Conservation (phyloP, 2,329 filamentous ascomycete genomes). For the Immersiporthe knoxdaviesiana region DNA sequence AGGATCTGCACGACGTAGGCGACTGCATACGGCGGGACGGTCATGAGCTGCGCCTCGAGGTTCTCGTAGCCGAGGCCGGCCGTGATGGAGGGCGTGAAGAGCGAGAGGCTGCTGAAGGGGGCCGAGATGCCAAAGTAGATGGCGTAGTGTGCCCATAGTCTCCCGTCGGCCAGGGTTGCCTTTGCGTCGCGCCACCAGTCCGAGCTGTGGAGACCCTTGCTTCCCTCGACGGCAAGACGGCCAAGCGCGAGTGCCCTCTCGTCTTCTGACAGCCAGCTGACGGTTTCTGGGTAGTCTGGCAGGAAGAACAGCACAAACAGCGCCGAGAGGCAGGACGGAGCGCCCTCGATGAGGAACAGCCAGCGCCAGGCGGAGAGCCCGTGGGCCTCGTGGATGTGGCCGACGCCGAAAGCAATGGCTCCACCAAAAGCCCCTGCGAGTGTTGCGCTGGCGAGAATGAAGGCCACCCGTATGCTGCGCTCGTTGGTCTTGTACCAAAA, state of each 20-base stretch:
- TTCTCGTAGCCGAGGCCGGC: constrained; percentile 40
- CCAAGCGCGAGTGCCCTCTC: constrained; percentile 59
- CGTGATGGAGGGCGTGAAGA: constrained; percentile 64
- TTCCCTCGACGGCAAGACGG: constrained; percentile 48
- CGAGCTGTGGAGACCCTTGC: constrained; percentile 60
- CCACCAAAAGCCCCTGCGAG: constrained; percentile 73
- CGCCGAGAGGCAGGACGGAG: constrained; percentile 54
- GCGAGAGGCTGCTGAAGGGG: constrained; percentile 41
- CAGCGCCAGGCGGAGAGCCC: constrained; percentile 67
- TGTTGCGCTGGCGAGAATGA: constrained; percentile 69
- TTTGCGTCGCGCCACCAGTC: constrained; percentile 70
- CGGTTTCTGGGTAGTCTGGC: constrained; percentile 67
- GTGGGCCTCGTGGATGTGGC: constrained; percentile 65
- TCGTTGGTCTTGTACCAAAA: constrained; percentile 74
- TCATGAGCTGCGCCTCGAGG: constrained; percentile 63
- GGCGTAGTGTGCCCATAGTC: constrained; percentile 67
- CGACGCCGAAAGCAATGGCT: constrained; percentile 70
- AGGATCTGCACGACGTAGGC: constrained; percentile 47
- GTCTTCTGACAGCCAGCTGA: constrained; percentile 61
- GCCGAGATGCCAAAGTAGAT: constrained; percentile 40
- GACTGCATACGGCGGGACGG: constrained; percentile 68
- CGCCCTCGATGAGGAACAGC: constrained; percentile 58
- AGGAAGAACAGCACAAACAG: constrained; percentile 61
- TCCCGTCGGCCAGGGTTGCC: constrained; percentile 66
- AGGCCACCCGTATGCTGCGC: constrained; percentile 69